Percentiles rank a stretch among this genome's conserved stretches.
These are phyloP conservation scores for Claviceps purpurea DNA, from an alignment of 2,329 filamentous ascomycete species.

Conservation along the genomic window DNA sequence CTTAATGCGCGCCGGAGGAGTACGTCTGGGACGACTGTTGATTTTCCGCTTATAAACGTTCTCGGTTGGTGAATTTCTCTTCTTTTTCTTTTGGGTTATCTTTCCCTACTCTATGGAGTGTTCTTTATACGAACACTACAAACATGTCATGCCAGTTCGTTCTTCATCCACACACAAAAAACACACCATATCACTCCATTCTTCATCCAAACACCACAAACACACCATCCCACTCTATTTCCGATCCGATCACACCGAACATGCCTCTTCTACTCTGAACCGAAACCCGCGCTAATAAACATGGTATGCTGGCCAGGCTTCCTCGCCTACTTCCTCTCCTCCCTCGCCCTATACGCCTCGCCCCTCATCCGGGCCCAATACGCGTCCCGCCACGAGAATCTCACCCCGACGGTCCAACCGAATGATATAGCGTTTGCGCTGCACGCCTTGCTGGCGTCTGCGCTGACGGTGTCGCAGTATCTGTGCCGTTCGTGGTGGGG, in stretches of 20 bases:
- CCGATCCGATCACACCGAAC: no score
- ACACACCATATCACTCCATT: no score
- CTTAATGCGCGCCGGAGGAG: constrained; percentile 65
- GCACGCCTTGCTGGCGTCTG: constrained; percentile 62
- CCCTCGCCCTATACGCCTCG: constrained; percentile 64
- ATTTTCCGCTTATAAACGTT: constrained; percentile 69
- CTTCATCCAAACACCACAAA: no score
- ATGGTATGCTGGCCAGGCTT: constrained; percentile 53
- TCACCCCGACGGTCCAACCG: constrained; percentile 70
- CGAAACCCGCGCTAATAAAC: not conserved
- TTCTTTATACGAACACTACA: no score
- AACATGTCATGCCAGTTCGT: no score
- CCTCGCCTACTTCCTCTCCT: constrained; percentile 62
- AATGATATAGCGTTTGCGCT: constrained; percentile 85
- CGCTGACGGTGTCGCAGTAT: constrained; percentile 63
- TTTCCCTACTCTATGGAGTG: no score
- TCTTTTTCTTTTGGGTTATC: not conserved
- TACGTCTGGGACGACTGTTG: constrained; percentile 72
- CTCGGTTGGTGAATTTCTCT: constrained; percentile 28
- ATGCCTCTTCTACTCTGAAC: no score
- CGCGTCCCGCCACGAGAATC: constrained; percentile 60
- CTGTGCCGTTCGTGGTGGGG: constrained; percentile 67
- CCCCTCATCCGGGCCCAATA: constrained; percentile 69
- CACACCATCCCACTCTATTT: no score
- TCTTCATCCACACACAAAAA: no score